These are phyloP conservation scores for Bipolaris zeicola DNA, from an alignment of 2,329 filamentous ascomycete species.

Conservation along the genomic window DNA sequence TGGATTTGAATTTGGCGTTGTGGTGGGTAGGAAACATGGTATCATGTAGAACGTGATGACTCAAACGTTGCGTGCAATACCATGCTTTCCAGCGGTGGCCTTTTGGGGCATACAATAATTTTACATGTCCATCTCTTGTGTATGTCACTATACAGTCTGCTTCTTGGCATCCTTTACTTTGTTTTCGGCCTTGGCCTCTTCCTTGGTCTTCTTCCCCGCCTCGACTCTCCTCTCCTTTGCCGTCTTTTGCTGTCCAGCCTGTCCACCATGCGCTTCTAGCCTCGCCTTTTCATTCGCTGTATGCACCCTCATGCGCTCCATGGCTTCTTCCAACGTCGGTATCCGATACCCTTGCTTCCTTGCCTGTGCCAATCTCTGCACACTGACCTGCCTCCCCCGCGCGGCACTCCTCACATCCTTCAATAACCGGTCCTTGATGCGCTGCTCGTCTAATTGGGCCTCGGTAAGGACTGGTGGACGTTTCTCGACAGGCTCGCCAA, in stretches of 20 bases:
- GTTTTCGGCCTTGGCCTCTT: conserved; percentile 31
- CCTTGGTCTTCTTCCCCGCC: conserved; percentile 31
- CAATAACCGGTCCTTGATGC: conserved; percentile 60
- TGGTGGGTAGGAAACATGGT: background rate
- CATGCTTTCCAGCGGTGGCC: background rate
- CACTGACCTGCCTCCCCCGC: conserved; percentile 35
- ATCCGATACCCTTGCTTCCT: conserved; percentile 34
- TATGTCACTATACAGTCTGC: conserved; percentile 24
- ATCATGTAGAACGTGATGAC: background rate
- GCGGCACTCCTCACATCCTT: conserved; percentile 63
- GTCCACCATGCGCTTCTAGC: conserved; percentile 31
- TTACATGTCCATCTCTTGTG: conserved; percentile 1
- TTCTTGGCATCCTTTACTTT: conserved; percentile 29
- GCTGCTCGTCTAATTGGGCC: conserved; percentile 64
- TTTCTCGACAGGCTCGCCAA: conserved; percentile 66
- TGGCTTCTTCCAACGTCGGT: conserved; percentile 41
- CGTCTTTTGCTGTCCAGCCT: conserved; percentile 34
- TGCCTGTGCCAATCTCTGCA: conserved; percentile 36
- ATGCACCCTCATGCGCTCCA: conserved; percentile 32
- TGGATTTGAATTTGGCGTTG: conserved; percentile 2
- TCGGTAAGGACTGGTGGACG: conserved; percentile 69
- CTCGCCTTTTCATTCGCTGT: conserved; percentile 27
- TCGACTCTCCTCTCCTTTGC: conserved; percentile 35
- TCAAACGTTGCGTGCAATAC: background rate
- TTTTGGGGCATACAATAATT: background rate